Base-by-base conservation (phyloP, 129 eudicot genomes). In the Solidago caesia region DNA sequence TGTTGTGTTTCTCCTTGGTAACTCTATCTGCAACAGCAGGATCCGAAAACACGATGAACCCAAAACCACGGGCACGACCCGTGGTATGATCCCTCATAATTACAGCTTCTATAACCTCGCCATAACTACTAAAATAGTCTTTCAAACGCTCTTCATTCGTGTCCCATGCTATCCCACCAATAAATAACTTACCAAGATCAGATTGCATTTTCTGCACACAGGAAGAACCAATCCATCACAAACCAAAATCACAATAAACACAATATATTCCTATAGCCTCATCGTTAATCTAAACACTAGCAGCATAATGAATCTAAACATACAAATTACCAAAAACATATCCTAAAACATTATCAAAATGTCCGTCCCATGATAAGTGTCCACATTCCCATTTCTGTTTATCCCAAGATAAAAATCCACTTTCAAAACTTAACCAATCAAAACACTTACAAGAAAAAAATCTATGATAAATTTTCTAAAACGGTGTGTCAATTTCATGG, bases 81-180 rank as follows among this genome's bases (percentile, higher is more conserved):
- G 90, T 82, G 63, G 78, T 81, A 49, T 85, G 87, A 70, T 88
- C 93, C 68, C 80, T 85, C 93, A 88, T 88, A 25, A 88, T 81
- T 21, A 85, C 86, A 57, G 90, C 84, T 46, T 88, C 88, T 44
- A 83, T 47, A 7, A 88, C 88, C 71, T 88, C 89, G 5, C 93
- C 93, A 73, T 71, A 85, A 59, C 57, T 33, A 67, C 78, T 73
- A 69, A 88, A 88, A 79, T 88, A 83, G 60, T 88, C 88, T 71
- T 79, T 88, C 46, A 88, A 69, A 14, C 86, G 85, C 48, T 85
- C 93, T 62, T 88, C 93, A 70, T 78, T 70, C 21, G 93, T 88
- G 47, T 88, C 93, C 93, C 93, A 88, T 1, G 90, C 81, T 64
- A 88, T 88, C 47, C 93, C 93, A 59, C 93, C 93, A 41, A 88